phyloP scores from a whole-genome alignment of 2,329 filamentous ascomycete genomes.

The Nothophoma quercina region DNA sequence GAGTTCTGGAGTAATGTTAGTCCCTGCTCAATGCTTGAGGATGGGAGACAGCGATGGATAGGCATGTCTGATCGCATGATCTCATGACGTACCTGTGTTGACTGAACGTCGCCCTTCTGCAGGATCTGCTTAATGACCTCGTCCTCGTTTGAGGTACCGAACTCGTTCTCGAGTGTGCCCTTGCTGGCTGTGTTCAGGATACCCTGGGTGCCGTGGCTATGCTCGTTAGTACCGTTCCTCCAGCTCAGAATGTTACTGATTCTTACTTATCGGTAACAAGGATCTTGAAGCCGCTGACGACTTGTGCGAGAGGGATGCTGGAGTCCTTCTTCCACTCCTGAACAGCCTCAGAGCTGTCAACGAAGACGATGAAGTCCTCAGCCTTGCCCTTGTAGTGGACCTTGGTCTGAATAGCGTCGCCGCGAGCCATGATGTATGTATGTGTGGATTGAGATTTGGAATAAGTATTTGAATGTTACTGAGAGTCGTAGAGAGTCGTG shows the following conservation, averaged over 20 bases:
- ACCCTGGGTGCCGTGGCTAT: slow-evolving; percentile 85
- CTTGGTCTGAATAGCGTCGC: slow-evolving; percentile 70
- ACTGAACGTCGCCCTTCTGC: slow-evolving; percentile 66
- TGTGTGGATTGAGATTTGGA: slow-evolving; percentile 5
- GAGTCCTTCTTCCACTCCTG: slow-evolving; percentile 85
- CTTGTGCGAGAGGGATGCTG: slow-evolving; percentile 79
- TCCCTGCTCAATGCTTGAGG: not conserved
- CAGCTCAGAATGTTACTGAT: too few species aligned
- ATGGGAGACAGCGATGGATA: not conserved
- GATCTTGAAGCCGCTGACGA: slow-evolving; percentile 87
- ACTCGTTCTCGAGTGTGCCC: slow-evolving; percentile 79
- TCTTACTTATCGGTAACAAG: slow-evolving; percentile 90
- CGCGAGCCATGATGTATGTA: slow-evolving; percentile 44
- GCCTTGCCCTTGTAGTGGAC: slow-evolving; percentile 82
- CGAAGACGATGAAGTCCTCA: slow-evolving; percentile 74
- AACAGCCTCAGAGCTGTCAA: slow-evolving; percentile 68
- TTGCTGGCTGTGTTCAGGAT: slow-evolving; percentile 79
- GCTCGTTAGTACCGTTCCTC: too few species aligned
- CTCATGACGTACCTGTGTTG: slow-evolving; percentile 12
- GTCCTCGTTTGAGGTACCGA: slow-evolving; percentile 80
- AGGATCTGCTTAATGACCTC: slow-evolving; percentile 84
- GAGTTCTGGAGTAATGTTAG: slow-evolving; percentile 41
- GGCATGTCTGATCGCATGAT: not conserved
- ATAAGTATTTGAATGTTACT: not conserved
- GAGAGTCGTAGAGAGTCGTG: slow-evolving; percentile 4